A percentile compares a stretch with the other conserved stretches of the same genome.
Conservation (phyloP, 306 rosid genomes). For the Cucurbita argyrosperma region DNA sequence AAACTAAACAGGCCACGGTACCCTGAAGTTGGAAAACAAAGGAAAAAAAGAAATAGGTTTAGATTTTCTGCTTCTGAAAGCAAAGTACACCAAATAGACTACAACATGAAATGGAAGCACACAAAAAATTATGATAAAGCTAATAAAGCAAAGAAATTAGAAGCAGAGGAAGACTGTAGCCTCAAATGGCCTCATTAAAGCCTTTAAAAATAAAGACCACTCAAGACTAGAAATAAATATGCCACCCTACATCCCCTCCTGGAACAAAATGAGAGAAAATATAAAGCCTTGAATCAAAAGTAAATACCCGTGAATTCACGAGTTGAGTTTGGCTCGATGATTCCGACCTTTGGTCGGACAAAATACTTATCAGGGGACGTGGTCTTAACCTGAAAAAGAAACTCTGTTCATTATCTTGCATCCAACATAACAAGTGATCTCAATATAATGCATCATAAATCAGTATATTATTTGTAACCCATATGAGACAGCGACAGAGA, state of each 20-base stretch:
- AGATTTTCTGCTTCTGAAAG: no score
- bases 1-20: neutral
- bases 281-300: neutral
- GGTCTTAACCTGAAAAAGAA: constrained; percentile 54
- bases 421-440: neutral
- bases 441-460: neutral
- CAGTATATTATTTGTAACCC: neutral
- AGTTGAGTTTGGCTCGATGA: constrained; percentile 50
- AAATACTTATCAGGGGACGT: constrained; percentile 81
- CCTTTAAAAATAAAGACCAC: neutral
- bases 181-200: neutral
- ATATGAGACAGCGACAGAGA: neutral
- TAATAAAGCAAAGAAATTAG: neutral
- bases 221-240: neutral
- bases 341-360: constrained; percentile 79
- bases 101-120: neutral
- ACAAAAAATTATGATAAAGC: neutral
- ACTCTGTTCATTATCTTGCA: neutral
- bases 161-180: neutral
- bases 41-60: no score
- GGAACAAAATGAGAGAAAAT: neutral
- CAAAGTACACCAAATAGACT: neutral
- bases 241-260: neutral
- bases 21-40: neutral
- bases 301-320: constrained; percentile 53